Conservation (phyloP, 176 grass and related monocot species). For the Bolboschoenus planiculmis region DNA sequence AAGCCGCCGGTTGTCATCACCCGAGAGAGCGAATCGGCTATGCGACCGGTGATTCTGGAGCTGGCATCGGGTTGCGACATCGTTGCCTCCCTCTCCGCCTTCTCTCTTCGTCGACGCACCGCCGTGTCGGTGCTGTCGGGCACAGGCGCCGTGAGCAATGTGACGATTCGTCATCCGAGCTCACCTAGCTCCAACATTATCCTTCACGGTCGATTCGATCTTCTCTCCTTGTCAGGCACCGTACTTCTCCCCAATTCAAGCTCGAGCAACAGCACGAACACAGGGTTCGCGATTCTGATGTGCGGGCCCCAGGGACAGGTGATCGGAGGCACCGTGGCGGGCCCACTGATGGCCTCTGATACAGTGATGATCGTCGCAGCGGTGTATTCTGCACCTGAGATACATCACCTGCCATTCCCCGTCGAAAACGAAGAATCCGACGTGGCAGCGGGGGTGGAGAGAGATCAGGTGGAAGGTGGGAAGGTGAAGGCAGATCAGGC, state of each 20-base stretch:
- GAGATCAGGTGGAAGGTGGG: background rate
- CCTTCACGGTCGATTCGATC: slow-evolving; percentile 62
- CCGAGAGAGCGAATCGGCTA: slow-evolving; percentile 44
- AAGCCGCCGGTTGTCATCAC: slow-evolving; percentile 73
- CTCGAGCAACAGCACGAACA: background rate
- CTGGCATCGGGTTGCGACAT: slow-evolving; percentile 60
- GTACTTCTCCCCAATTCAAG: slow-evolving; percentile 23
- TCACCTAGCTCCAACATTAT: slow-evolving; percentile 20
- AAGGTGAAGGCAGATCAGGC: background rate
- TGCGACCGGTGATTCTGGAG: slow-evolving; percentile 66
- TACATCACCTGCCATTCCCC: slow-evolving; percentile 37
- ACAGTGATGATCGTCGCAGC: slow-evolving; percentile 59
- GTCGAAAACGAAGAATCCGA: slow-evolving; percentile 9
- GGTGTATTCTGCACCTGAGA: slow-evolving; percentile 47
- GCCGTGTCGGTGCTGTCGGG: slow-evolving; percentile 74
- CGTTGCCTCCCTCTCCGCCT: slow-evolving; percentile 26
- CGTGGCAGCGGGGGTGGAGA: background rate
- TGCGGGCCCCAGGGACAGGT: slow-evolving; percentile 56
- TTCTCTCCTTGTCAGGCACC: slow-evolving; percentile 62
- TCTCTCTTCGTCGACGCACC: slow-evolving; percentile 45
- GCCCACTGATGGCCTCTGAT: slow-evolving; percentile 43
- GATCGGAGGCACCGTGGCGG: slow-evolving; percentile 66
- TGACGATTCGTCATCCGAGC: slow-evolving; percentile 45
- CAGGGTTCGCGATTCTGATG: slow-evolving; percentile 52
- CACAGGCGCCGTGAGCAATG: slow-evolving; percentile 41